Conservation (phyloP, 805 yeast genomes). For the Lipomyces starkeyi region DNA sequence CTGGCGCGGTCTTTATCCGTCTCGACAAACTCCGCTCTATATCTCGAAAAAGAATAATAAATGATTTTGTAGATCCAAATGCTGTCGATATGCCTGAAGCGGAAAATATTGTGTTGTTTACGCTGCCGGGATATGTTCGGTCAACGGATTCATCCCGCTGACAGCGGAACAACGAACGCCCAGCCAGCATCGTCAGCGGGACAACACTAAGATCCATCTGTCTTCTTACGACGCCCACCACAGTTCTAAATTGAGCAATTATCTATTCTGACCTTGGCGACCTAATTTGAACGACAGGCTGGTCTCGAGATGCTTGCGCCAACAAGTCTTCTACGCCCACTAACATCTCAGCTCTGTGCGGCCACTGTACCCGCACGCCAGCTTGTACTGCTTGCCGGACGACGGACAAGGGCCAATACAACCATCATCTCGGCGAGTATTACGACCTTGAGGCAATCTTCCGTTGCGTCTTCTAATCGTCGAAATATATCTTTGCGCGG, state of each 20-base stretch:
- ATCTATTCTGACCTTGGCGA: not conserved
- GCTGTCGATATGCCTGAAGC: not conserved
- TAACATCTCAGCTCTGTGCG: not conserved
- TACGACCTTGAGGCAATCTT: not conserved
- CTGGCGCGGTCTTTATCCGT: not conserved
- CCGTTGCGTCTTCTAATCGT: not conserved
- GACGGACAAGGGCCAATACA: not conserved
- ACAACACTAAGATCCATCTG: too few species aligned
- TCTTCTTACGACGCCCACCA: too few species aligned
- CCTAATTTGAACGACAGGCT: not conserved
- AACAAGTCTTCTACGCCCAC: not conserved
- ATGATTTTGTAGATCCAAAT: not conserved
- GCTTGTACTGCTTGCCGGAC: not conserved
- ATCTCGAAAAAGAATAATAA: too few species aligned
- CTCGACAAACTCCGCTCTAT: not conserved
- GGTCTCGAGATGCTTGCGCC: not conserved
- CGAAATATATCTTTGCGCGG: not conserved
- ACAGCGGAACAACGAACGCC: not conserved
- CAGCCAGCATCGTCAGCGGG: not conserved
- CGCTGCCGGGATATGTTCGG: not conserved
- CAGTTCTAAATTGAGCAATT: too few species aligned
- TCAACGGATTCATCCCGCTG: not conserved
- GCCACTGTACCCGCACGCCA: not conserved
- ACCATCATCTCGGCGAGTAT: not conserved
- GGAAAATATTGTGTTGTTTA: not conserved